Percentiles rank a stretch among this genome's conserved stretches.
phyloP scores from a whole-genome alignment of 2,329 filamentous ascomycete species.

The Cladophialophora psammophila region DNA sequence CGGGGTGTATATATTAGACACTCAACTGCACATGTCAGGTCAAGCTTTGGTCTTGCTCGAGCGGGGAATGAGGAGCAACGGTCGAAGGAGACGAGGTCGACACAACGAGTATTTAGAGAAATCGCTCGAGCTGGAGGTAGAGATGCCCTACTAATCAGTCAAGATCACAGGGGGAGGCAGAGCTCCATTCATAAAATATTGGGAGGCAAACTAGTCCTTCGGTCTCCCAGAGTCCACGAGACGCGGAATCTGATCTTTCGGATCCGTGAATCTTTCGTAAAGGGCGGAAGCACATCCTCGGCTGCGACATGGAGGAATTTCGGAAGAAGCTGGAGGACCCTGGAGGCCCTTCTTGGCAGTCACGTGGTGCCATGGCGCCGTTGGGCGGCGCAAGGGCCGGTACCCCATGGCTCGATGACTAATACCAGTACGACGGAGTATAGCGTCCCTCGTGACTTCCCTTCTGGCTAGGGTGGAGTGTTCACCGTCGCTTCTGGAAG shows the following conservation, averaged over 20 bases:
- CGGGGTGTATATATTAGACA: neutral
- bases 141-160: slow-evolving; percentile 25
- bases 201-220: neutral
- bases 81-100: neutral
- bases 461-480: slow-evolving; percentile 4
- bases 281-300: slow-evolving; percentile 19
- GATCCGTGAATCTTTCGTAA: neutral
- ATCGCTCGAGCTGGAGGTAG: slow-evolving; percentile 10
- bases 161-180: slow-evolving; percentile 5
- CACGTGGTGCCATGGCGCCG: slow-evolving; percentile 14
- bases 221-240: neutral
- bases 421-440: neutral
- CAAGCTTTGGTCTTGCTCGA: neutral
- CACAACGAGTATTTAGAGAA: neutral
- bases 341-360: neutral
- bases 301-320: slow-evolving; percentile 9
- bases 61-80: slow-evolving; percentile 20
- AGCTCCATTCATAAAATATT: neutral
- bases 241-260: slow-evolving; percentile 8
- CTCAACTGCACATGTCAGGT: slow-evolving; percentile 27
- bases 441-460: neutral
- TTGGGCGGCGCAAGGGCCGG: neutral
- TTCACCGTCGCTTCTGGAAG: slow-evolving; percentile 7
- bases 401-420: neutral
- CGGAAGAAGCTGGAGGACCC: neutral